Base-by-base conservation (phyloP, 768 basidiomycete genomes). In the Krasilnikovozyma curviuscula region DNA sequence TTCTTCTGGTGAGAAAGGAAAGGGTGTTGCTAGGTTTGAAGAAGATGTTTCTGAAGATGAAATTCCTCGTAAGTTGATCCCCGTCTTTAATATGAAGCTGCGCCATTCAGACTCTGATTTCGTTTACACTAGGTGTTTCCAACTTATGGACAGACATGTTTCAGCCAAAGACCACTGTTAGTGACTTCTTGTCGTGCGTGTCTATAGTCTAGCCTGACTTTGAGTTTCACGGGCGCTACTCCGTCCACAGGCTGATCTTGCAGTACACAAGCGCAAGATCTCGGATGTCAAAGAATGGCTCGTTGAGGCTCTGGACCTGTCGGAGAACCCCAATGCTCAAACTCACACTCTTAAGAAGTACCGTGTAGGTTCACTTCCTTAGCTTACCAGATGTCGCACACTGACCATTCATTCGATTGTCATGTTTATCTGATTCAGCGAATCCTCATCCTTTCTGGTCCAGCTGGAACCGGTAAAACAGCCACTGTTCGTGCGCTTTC, bases 391-490 rank as follows among this genome's bases (percentile, higher is more conserved):
- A 10, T 39, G n/a, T 19, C 27, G 21, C 40, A 40, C 27, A 31
- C 46, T 23, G 40, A 3, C 48, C 13, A 1, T 9, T 18, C 12
- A 29, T 12, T 40, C 9, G 10, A 23, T 7, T 30, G 24, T 5
- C 30, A 16, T 1, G 29, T 21, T 3, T 29, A 16, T 27, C 19
- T n/a, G n/a, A n/a, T n/a, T 13, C 23, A 95, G 83, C 73, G 86
- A 39, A 76, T 98, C 25, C 72, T 97, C 7, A 75, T 75, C 0
- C 65, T 98, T 10, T 81, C 82, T 3, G 91, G 91, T 1, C 83
- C 85, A 0, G 78, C 91, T 7, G 91, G 91, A 1, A 75, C 77
- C 0, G 91, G 76, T 0, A 98, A 98, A 68, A 93, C 91, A 0
- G 73, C 86, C 0, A 84, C 84, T 0, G 55, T 97, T 2, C 73